Conservation (phyloP, 1,284 basidiomycete species). For the Trichosporon inkin region DNA sequence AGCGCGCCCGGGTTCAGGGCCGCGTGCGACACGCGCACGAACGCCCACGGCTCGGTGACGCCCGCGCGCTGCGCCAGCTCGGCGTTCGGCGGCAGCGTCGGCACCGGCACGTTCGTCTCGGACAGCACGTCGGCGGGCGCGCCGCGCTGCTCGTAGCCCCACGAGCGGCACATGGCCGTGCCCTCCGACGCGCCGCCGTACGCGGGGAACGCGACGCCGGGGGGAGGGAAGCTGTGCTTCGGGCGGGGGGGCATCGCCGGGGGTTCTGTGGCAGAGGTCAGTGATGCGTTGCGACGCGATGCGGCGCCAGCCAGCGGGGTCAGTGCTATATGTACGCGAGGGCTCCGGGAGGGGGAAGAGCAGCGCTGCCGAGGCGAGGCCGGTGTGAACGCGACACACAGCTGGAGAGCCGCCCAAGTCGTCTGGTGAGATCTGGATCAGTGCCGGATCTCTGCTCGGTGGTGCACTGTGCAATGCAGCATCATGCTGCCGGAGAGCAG, state of each 20-base stretch:
- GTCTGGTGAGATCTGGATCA: neutral
- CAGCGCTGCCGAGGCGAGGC: too few species aligned
- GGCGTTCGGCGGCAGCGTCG: slow-evolving; percentile 10
- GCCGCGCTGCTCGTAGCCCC: slow-evolving; percentile 11
- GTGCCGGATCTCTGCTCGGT: neutral
- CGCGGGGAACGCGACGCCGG: neutral
- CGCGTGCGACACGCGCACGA: slow-evolving; percentile 15
- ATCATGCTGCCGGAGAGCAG: too few species aligned
- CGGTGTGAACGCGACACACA: neutral
- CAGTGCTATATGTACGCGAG: neutral
- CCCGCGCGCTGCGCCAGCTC: slow-evolving; percentile 11
- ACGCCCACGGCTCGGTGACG: slow-evolving; percentile 12
- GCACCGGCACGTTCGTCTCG: neutral
- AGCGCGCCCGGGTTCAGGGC: slow-evolving; percentile 16
- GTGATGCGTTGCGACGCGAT: neutral
- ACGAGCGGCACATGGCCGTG: neutral
- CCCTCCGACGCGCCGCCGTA: neutral
- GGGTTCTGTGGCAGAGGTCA: neutral
- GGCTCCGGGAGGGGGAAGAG: neutral
- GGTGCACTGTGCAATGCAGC: neutral
- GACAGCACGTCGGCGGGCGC: slow-evolving; percentile 11
- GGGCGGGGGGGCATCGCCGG: neutral
- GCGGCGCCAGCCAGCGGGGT: neutral
- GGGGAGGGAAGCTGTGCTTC: neutral
- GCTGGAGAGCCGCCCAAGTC: neutral